A percentile compares a stretch with the other conserved stretches of the same genome.
Evolutionary conservation across 306 rosid genomes (phyloP).

Genomic region (Pueraria montana): DNA sequence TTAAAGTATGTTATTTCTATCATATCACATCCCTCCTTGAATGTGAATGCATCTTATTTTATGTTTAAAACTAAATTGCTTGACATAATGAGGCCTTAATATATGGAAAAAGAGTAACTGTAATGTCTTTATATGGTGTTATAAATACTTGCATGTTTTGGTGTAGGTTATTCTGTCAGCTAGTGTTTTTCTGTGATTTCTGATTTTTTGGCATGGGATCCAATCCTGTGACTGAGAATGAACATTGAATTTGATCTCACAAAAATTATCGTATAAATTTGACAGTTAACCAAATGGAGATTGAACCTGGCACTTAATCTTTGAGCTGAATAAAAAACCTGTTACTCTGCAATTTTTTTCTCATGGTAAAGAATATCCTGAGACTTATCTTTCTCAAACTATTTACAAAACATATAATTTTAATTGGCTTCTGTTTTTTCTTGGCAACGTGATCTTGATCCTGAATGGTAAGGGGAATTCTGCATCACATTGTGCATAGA

Average conservation of each 20-base stretch:
- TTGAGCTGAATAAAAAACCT: background rate
- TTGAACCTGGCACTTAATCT: background rate
- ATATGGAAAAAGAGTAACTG: slow-evolving; percentile 12
- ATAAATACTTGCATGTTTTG: background rate
- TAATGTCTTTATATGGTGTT: slow-evolving; percentile 11
- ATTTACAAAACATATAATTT: slow-evolving; percentile 11
- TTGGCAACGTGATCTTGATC: slow-evolving; percentile 38
- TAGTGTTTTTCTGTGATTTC: background rate
- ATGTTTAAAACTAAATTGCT: slow-evolving; percentile 16
- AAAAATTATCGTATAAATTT: background rate
- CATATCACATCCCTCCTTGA: slow-evolving; percentile 12
- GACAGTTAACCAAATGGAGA: background rate
- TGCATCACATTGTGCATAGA: background rate
- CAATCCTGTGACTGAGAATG: background rate
- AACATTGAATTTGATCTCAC: slow-evolving; percentile 21
- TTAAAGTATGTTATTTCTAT: slow-evolving; percentile 15
- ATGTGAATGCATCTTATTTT: slow-evolving; percentile 17
- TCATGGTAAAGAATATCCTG: background rate
- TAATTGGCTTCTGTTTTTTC: slow-evolving; percentile 27
- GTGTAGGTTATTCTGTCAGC: background rate
- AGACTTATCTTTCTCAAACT: background rate
- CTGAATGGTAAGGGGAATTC: background rate
- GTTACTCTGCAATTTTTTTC: background rate
- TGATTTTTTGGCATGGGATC: background rate
- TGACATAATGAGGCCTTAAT: slow-evolving; percentile 11